Conservation (phyloP, 1,139 yeast genomes). For the Hemisphaericaspora xylanilytica region DNA sequence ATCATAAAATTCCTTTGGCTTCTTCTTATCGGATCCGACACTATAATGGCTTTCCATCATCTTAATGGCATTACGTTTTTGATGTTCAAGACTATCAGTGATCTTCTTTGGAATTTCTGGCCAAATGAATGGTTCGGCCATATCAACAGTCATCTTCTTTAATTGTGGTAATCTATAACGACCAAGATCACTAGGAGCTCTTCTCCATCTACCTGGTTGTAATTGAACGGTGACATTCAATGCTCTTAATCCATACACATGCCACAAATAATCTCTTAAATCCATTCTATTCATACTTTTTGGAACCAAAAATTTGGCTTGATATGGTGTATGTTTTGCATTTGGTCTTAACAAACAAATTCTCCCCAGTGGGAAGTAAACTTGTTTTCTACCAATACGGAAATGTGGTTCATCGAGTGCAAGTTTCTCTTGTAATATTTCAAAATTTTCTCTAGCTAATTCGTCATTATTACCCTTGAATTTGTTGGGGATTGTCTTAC, state of each 20-base stretch:
- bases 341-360: constrained; percentile 78
- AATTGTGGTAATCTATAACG: constrained; percentile 78
- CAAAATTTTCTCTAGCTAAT: constrained; percentile 38
- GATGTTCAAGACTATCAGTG: constrained; percentile 23
- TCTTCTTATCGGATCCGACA: constrained; percentile 65
- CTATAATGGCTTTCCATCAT: constrained; percentile 14
- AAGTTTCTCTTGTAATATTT: constrained; percentile 52
- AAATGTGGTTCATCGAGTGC: constrained; percentile 75
- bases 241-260: constrained; percentile 84
- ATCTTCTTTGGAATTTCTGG: constrained; percentile 56
- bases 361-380: constrained; percentile 83
- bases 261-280: constrained; percentile 84
- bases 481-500: constrained; percentile 46
- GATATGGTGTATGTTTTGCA: constrained; percentile 93
- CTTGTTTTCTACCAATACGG: constrained; percentile 66
- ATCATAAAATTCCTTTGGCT: constrained; percentile 70
- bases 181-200: constrained; percentile 61
- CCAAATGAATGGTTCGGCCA: constrained; percentile 93
- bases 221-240: constrained; percentile 84
- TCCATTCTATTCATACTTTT: constrained; percentile 87
- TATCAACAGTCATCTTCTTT: constrained; percentile 92
- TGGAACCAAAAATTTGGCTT: constrained; percentile 92
- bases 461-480: constrained; percentile 27
- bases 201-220: constrained; percentile 65
- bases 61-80: constrained; percentile 27